Evolutionary conservation across 2,329 filamentous ascomycete genomes (phyloP).

Genomic region (Helotiales sp.): DNA sequence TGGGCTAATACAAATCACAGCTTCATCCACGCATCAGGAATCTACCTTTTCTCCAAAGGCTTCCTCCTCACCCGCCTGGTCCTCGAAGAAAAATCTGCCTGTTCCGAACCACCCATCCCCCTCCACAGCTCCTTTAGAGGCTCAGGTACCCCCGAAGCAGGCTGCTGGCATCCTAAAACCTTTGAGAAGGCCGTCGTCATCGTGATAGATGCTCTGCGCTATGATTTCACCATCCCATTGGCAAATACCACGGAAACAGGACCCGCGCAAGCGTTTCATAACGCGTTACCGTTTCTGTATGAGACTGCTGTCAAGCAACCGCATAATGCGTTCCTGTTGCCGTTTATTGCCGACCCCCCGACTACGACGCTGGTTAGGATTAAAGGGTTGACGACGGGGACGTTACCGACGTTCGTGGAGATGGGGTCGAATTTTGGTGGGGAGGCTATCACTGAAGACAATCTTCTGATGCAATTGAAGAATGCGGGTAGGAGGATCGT

Average conservation of each 20-base stretch:
- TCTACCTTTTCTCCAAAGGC: constrained; percentile 92
- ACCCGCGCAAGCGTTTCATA: constrained; percentile 71
- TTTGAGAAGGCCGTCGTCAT: constrained; percentile 92
- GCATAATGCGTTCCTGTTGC: constrained; percentile 83
- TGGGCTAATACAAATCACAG: constrained; percentile 35
- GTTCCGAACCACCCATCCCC: constrained; percentile 69
- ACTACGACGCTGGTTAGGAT: constrained; percentile 91
- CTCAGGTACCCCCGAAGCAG: constrained; percentile 57
- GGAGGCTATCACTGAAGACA: constrained; percentile 94
- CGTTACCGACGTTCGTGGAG: constrained; percentile 92
- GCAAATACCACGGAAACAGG: constrained; percentile 49
- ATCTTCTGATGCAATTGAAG: constrained; percentile 67
- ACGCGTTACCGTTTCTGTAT: constrained; percentile 85
- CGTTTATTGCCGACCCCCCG: constrained; percentile 96
- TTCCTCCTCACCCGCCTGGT: constrained; percentile 90
- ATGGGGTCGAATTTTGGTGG: constrained; percentile 94
- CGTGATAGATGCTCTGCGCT: constrained; percentile 90
- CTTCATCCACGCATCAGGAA: constrained; percentile 74
- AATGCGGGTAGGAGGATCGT: constrained; percentile 77
- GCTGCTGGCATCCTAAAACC: constrained; percentile 95
- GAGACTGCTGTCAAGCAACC: constrained; percentile 78
- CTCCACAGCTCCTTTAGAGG: constrained; percentile 36
- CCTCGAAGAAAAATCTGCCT: constrained; percentile 76
- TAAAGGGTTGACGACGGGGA: constrained; percentile 94
- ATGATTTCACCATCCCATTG: constrained; percentile 93